Evolutionary conservation across 768 basidiomycete species (phyloP), one percentile per base, ranked within the genome.

Genomic region (Austroboletus festivus): DNA sequence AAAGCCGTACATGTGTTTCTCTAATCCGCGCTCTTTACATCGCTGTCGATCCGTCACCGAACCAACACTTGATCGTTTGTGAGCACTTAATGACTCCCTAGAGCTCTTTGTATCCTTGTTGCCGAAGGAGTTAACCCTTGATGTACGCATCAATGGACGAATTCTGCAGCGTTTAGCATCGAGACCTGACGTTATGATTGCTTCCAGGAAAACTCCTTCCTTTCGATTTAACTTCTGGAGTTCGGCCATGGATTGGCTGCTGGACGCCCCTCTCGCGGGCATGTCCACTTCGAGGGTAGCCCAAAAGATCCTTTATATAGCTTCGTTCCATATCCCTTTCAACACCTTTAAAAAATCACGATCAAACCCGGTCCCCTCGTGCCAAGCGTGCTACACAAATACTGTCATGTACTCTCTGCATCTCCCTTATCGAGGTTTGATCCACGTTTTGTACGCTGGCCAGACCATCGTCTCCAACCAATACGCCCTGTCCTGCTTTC

Each of bases 331-430:
- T 34, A 60, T 31, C 42, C 55, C n/a, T 61, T 61, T 7, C 50
- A 16, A 31, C 58, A 28, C 13, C 61, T 63, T 9, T 49, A 40
- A 21, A 60, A 42, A 41, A 43, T 57, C 33, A 47, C 58, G 5
- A 60, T 61, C 12, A 61, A 61, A 52, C 26, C 52, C 23, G 57
- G 55, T 24, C 61, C 60, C 10, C 50, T 62, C 13, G 18, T 20
- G 20, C 61, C 60, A 35, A 57, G 53, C 11, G 60, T 63, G 19
- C 46, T 62, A 18, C 61, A 63, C 30, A 63, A 58, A 58, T 62
- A 54, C 15, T 54, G 47, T 19, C 52, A 61, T 34, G 50, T 50
- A 20, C 43, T 62, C 35, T 60, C 61, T 11, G 52, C 50, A 21
- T 60, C 59, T 8, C 3, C 41, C 31, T 23, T 61, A 35, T 37